Evolutionary conservation across 106 monocot genomes (phyloP), one percentile per base, ranked within the genome.

Genomic region (Posidonia australis): DNA sequence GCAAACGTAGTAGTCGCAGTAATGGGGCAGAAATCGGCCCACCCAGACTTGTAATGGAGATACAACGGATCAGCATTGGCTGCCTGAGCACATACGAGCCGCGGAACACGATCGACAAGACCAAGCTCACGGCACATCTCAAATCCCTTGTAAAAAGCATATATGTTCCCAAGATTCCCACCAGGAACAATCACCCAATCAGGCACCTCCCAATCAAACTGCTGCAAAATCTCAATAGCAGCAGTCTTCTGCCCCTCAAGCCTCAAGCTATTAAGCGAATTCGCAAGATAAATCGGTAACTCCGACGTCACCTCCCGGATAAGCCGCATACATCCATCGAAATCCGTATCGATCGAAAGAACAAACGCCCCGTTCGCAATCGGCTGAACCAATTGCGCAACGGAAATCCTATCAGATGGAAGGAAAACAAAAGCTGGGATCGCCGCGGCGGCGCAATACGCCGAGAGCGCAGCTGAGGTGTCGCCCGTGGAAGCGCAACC

Each of bases 171-270:
- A 2, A 93, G 83, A 54, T 93, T 93, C 24, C 93, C 93, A 10
- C 93, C 93, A 0, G 93, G 93, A 25, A 93, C 86, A 9, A 93
- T 76, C 60, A 93, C 86, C 93, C 93, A 93, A 51, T 93, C 93
- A 0, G 93, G 93, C 28, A 93, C 93, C 63, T 86, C 89, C 93
- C 93, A 93, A 54, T 93, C 89, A 47, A 93, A 93, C 72, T 93
- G 89, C 69, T 93, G 93, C 9, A 93, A 73, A 63, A 93, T 93
- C 77, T 93, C 93, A 45, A 93, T 86, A 25, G 93, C 93, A 1
- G 93, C 93, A 0, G 93, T 89, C 76, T 93, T 93, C 70, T 93
- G 89, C 19, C 93, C 93, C 72, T 93, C 93, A 21, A 93, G 86
- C 6, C 93, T 80, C 24, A 93, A 83, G 30, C 86, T 89, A 59